Percentiles rank a stretch among this genome's conserved stretches.
Evolutionary conservation across 2,329 filamentous ascomycete genomes (phyloP).

Genomic region (Microsporum canis): DNA sequence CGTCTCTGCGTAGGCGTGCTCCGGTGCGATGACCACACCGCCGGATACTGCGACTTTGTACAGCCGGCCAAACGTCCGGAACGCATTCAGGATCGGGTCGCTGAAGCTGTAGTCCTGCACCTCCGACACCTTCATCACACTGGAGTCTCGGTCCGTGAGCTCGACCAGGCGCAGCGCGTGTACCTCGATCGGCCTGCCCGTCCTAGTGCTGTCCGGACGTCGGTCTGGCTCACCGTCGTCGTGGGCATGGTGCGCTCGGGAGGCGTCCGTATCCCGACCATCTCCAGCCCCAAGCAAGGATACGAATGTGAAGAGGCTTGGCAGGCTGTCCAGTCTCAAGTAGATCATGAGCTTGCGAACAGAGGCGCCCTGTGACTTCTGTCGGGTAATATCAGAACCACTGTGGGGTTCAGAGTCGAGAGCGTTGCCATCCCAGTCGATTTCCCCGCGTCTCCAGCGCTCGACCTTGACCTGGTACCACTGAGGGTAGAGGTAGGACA

Average conservation of each 20-base stretch:
- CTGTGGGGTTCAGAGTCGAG: constrained; percentile 32
- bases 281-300: constrained; percentile 57
- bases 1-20: constrained; percentile 66
- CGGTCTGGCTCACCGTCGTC: constrained; percentile 16
- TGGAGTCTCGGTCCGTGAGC: constrained; percentile 82
- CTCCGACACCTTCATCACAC: constrained; percentile 87
- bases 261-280: constrained; percentile 23
- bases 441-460: constrained; percentile 70
- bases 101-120: constrained; percentile 58
- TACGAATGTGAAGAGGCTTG: constrained; percentile 71
- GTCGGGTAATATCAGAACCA: constrained; percentile 26
- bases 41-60: constrained; percentile 75
- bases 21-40: constrained; percentile 66
- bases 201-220: constrained; percentile 6
- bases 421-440: constrained; percentile 69
- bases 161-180: constrained; percentile 80
- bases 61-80: constrained; percentile 75
- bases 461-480: constrained; percentile 65
- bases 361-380: constrained; percentile 41
- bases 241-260: constrained; percentile 27
- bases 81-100: constrained; percentile 84
- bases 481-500: constrained; percentile 60
- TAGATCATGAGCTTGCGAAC: constrained; percentile 64
- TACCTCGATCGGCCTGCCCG: constrained; percentile 48
- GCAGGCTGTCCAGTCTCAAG: constrained; percentile 72